These are phyloP conservation scores for Microthlaspi erraticum DNA, from an alignment of 345 rosid species.

Conservation along the genomic window DNA sequence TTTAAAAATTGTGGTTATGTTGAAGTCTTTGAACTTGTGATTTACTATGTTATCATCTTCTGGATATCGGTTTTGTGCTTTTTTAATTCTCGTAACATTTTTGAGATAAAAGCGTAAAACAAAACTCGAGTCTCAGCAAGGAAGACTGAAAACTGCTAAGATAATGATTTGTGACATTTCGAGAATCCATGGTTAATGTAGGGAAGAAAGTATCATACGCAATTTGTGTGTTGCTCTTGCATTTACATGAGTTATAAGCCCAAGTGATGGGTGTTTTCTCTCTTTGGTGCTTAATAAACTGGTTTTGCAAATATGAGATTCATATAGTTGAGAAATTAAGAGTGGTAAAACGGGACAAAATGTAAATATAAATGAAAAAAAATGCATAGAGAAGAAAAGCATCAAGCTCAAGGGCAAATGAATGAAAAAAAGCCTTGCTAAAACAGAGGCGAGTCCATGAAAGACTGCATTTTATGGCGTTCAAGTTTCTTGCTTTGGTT, in stretches of 20 bases:
- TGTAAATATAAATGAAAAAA: not conserved
- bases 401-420: not conserved
- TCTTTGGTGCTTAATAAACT: too few species aligned
- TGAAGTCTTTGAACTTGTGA: constrained; percentile 9
- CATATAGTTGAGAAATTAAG: not conserved
- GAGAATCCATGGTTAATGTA: too few species aligned
- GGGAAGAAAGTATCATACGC: too few species aligned
- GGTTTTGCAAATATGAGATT: not conserved
- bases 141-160: too few species aligned
- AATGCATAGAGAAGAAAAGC: not conserved
- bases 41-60: not conserved
- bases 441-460: not conserved
- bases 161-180: too few species aligned
- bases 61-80: not conserved
- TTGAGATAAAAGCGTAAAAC: too few species aligned
- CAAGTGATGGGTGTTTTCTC: too few species aligned
- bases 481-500: constrained; percentile 15
- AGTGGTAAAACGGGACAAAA: not conserved
- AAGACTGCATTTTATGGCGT: not conserved
- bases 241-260: too few species aligned
- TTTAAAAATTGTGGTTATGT: constrained; percentile 6
- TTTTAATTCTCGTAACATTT: not conserved
- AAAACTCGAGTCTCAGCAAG: too few species aligned
- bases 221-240: too few species aligned
- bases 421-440: not conserved